phyloP scores from a whole-genome alignment of 2,329 filamentous ascomycete genomes.

The Diplodia corticola region DNA sequence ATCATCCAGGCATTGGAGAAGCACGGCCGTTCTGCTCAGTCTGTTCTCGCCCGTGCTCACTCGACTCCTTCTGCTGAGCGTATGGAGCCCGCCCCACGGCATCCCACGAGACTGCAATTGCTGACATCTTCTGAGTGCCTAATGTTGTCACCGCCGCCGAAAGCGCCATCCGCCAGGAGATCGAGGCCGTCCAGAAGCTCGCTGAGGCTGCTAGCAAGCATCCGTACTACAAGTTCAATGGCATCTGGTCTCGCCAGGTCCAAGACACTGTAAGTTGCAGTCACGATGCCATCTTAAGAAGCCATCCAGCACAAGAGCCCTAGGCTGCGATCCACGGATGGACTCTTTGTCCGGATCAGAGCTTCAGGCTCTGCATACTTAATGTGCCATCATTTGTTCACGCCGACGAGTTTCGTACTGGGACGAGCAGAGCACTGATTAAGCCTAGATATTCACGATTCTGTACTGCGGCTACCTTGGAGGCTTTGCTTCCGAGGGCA shows the following conservation, averaged over 20 bases:
- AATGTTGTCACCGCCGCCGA: conserved; percentile 70
- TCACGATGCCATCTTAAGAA: background rate
- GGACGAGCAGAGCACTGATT: conserved; percentile 23
- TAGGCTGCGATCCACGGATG: background rate
- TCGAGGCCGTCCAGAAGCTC: conserved; percentile 69
- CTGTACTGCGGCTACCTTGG: conserved; percentile 75
- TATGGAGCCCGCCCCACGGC: conserved; percentile 41
- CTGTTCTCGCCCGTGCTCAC: conserved; percentile 84
- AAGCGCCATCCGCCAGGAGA: conserved; percentile 68
- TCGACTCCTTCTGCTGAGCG: conserved; percentile 71
- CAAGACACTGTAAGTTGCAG: conserved; percentile 71
- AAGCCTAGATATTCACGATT: conserved; percentile 55
- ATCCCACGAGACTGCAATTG: background rate
- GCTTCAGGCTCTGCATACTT: too few species aligned
- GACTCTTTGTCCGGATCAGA: background rate
- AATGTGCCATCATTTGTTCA: too few species aligned
- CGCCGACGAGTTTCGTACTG: background rate
- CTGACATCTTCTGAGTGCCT: conserved; percentile 56
- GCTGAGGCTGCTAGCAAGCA: conserved; percentile 74
- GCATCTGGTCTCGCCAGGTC: conserved; percentile 78
- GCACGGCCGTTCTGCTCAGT: conserved; percentile 74
- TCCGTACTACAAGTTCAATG: conserved; percentile 98
- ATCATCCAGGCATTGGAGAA: conserved; percentile 82
- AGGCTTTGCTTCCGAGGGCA: conserved; percentile 60
- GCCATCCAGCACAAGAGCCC: background rate